Evolutionary conservation across 2,329 filamentous ascomycete species (phyloP).

Genomic region (Fusarium verrucosum): DNA sequence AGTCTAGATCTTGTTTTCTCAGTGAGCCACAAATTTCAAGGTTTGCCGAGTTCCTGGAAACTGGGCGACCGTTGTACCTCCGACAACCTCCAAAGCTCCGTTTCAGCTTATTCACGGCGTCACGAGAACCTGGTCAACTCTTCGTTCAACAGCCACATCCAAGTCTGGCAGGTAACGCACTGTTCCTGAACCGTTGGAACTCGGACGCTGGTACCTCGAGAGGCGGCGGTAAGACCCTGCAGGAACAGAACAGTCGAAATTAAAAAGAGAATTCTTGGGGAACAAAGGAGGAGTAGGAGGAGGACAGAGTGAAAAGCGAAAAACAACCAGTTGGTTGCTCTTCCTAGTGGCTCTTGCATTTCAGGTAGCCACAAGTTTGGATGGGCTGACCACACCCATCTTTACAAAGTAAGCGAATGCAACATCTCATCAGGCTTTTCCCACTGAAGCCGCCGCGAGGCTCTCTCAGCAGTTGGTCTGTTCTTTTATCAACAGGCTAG

Average conservation of each 20-base stretch:
- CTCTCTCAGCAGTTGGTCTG: slow-evolving; percentile 5
- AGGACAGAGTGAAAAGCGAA: not conserved
- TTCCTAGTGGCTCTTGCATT: slow-evolving; percentile 9
- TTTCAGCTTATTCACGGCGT: slow-evolving; percentile 7
- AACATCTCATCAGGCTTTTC: slow-evolving; percentile 15
- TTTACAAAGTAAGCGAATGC: slow-evolving; percentile 12
- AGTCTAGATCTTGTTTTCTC: slow-evolving; percentile 15
- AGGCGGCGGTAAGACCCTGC: slow-evolving; percentile 8
- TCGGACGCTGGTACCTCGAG: not conserved
- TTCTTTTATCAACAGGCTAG: slow-evolving; percentile 7
- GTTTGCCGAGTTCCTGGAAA: slow-evolving; percentile 25
- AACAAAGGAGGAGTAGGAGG: not conserved
- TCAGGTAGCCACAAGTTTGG: slow-evolving; percentile 30
- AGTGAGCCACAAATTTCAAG: slow-evolving; percentile 16
- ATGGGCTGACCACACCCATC: slow-evolving; percentile 17
- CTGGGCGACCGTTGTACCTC: slow-evolving; percentile 19
- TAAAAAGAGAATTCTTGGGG: not conserved
- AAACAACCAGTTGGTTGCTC: not conserved
- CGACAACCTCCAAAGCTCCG: slow-evolving; percentile 4
- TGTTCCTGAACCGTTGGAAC: not conserved
- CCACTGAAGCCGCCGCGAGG: slow-evolving; percentile 1
- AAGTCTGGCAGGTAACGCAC: slow-evolving; percentile 21
- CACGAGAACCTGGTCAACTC: not conserved
- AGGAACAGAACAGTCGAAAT: slow-evolving; percentile 3
- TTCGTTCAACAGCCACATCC: not conserved